Evolutionary conservation across 495 filamentous ascomycete genomes (phyloP).

Genomic region (Hypoxylon subgilvum): DNA sequence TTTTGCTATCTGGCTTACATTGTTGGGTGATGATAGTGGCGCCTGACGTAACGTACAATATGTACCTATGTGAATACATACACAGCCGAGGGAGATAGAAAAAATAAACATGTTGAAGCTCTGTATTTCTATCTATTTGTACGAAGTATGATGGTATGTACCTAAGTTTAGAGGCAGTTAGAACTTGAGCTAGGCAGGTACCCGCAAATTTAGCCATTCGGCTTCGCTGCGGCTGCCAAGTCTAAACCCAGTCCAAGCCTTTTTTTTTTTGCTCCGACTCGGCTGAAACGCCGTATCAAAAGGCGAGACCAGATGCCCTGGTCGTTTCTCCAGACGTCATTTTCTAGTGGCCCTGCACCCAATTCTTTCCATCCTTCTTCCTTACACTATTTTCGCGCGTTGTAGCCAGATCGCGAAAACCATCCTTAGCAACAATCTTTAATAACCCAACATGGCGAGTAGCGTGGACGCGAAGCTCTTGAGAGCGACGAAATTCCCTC

Average conservation of each 20-base stretch:
- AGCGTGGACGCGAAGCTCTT: slow-evolving; percentile 86
- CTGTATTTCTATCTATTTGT: too few species aligned
- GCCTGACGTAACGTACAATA: not conserved
- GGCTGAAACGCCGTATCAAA: not conserved
- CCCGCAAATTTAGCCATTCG: slow-evolving; percentile 12
- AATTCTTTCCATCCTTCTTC: slow-evolving; percentile 25
- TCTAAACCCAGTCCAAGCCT: slow-evolving; percentile 8
- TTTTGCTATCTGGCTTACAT: too few species aligned
- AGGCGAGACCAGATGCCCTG: slow-evolving; percentile 17
- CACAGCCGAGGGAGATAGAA: too few species aligned
- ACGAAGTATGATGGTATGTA: too few species aligned
- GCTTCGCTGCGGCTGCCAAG: slow-evolving; percentile 5
- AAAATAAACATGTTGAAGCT: too few species aligned
- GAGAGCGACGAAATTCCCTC: slow-evolving; percentile 88
- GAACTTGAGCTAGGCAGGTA: slow-evolving; percentile 1
- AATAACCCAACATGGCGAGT: slow-evolving; percentile 62
- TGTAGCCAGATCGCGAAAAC: not conserved
- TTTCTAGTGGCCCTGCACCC: slow-evolving; percentile 18
- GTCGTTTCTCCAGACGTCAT: slow-evolving; percentile 40
- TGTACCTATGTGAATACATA: not conserved
- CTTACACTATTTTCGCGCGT: too few species aligned
- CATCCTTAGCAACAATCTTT: not conserved
- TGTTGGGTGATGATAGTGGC: not conserved
- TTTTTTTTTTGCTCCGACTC: slow-evolving; percentile 18
- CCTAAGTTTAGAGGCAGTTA: too few species aligned